These are phyloP conservation scores for Amaranthus palmeri DNA, from an alignment of 148 eudicot species.

Conservation along the genomic window DNA sequence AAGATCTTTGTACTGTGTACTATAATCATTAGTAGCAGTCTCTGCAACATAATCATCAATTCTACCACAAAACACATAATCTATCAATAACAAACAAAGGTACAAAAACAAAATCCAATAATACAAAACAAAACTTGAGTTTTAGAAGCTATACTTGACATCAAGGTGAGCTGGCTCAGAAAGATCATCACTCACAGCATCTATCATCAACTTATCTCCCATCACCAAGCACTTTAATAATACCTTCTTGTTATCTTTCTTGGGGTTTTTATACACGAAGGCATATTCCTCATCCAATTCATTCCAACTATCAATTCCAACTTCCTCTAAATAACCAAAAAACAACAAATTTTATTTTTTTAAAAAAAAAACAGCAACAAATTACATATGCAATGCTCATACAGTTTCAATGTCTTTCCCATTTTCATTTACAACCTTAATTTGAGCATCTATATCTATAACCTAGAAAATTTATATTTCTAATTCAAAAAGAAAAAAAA, in stretches of 20 bases:
- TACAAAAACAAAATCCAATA: neutral
- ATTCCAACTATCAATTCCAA: constrained; percentile 78
- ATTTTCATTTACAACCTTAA: too few species aligned
- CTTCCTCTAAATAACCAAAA: constrained; percentile 56
- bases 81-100: neutral
- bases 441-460: too few species aligned
- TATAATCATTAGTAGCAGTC: constrained; percentile 42
- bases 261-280: constrained; percentile 61
- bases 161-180: constrained; percentile 60
- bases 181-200: constrained; percentile 52
- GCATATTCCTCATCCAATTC: constrained; percentile 62
- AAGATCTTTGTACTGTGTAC: constrained; percentile 63
- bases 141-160: constrained; percentile 39
- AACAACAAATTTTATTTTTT: neutral
- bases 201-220: constrained; percentile 68
- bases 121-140: neutral
- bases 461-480: neutral
- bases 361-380: neutral
- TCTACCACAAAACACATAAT: constrained; percentile 32
- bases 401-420: too few species aligned
- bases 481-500: too few species aligned
- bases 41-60: constrained; percentile 51
- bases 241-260: constrained; percentile 57
- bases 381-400: neutral
- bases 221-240: constrained; percentile 68